These are phyloP conservation scores for Symbiodinium pilosum DNA, from an alignment of 73 alveolate species.

Conservation along the genomic window DNA sequence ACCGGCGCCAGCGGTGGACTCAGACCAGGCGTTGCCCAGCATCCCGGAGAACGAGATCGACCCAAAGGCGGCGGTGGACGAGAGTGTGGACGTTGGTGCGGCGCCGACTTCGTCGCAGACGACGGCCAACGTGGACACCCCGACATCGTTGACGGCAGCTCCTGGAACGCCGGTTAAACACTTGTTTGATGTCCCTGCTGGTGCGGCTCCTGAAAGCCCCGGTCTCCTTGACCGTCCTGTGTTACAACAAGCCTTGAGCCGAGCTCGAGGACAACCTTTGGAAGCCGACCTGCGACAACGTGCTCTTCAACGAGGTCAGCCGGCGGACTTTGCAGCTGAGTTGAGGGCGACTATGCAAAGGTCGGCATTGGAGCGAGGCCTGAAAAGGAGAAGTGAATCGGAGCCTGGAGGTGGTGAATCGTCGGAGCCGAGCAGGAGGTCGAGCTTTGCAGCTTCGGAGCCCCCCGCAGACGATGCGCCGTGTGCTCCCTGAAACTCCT, in stretches of 20 bases:
- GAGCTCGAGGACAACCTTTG: not conserved
- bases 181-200: too few species aligned
- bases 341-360: not conserved
- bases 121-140: too few species aligned
- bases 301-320: not conserved
- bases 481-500: not conserved
- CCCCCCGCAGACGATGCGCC: not conserved
- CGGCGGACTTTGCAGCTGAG: not conserved
- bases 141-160: not conserved
- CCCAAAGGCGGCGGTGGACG: not conserved
- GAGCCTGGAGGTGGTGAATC: too few species aligned
- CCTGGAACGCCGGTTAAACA: not conserved
- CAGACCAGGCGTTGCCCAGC: not conserved
- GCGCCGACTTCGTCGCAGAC: not conserved
- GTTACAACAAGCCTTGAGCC: not conserved
- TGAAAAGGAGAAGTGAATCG: too few species aligned
- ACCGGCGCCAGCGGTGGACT: not conserved
- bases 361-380: too few species aligned
- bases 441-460: too few species aligned
- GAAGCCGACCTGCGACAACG: not conserved
- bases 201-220: too few species aligned
- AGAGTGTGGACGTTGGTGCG: not conserved
- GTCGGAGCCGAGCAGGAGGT: too few species aligned
- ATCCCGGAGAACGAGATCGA: not conserved
- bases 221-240: not conserved